Evolutionary conservation across 768 basidiomycete genomes (phyloP), one percentile per base, ranked within the genome.

Genomic region (Leucocoprinus birnbaumii): DNA sequence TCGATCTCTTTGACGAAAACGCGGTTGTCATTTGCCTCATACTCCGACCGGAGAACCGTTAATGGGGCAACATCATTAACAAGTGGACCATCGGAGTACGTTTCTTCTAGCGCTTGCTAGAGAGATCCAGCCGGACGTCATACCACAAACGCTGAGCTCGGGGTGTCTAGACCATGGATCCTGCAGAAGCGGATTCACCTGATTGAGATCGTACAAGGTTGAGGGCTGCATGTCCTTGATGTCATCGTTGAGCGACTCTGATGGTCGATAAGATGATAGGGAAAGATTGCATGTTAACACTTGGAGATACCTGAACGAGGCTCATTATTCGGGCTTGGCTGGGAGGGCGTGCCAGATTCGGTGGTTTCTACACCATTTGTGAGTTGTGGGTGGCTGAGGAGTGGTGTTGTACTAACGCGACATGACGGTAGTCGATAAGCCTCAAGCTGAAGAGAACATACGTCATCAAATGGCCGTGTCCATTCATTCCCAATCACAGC

Each of bases 1-100:
- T 89, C 82, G 57, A 98, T 87, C 71, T 96, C 91, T 53, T 78
- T 73, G 4, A 88, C 64, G 63, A 94, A 91, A 4, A 71, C 63
- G 8, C 71, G 71, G 0, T 83, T 76, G 2, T 83, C 84, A 31
- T 74, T 72, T 8, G 54, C 54, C 61, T 82, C 80, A 61, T 92
- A 92, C 69, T 91, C 89, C 4, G 68, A 73, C 25, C 86, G 81
- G 43, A 92, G 71, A 2, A 68, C 68, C 1, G 75, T 67, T 58
- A 88, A 80, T 2, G 82, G 73, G 10, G 73, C 72, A 47, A 87
- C 71, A 16, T 69, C 63, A 27, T 80, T 78, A 56, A 91, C 76
- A 45, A 89, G 71, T 6, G 83, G 84, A 13, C 78, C 75, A 40
- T 65, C 59, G 4, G 68, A 66, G 22, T 75, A 64, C 19, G 68